Evolutionary conservation across 2,329 filamentous ascomycete genomes (phyloP), one percentile per base, ranked within the genome.

Genomic region (Setomelanomma holmii): DNA sequence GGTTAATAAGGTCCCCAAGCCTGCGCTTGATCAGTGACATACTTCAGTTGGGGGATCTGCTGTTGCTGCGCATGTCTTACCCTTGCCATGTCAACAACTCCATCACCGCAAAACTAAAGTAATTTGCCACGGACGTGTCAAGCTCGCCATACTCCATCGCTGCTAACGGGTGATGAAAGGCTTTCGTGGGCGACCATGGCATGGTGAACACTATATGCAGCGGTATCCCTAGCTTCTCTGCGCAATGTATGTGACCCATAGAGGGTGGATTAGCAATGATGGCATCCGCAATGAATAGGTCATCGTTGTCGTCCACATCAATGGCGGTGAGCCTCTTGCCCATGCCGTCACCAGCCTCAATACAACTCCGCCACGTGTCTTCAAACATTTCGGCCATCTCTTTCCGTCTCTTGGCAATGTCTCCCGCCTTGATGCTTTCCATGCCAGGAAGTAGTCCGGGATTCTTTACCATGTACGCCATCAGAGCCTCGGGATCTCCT

Each of bases 151-250:
- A 66, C 20, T 75, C 70, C 42, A 84, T 60, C 58, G 82, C 82
- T 0, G 80, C 80, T 40, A 84, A 60, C 0, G 81, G 81, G 64
- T 83, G 80, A 1, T 80, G 76, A 56, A 82, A 81, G 0, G 71
- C 74, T 30, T 60, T 70, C 2, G 80, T 82, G 8, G 70, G 73
- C 27, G 68, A 77, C 78, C 78, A 84, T 1, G 81, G 81, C 80
- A 83, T 84, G 0, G 91, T 96, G 75, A 96, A 96, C 86, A 96
- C 93, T 66, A 96, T 83, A 65, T 91, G 89, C 10, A 90, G 67
- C 0, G 89, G 89, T 30, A 91, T 85, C 0, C 87, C 88, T 58
- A 91, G 73, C 71, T 87, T 88, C 74, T 91, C 87, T 0, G 89
- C 89, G 56, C 88, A 83, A 63, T 91, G 89, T 1, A 91, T 81